Conservation (phyloP, 768 basidiomycete species). For the Pulveroboletus frians region DNA sequence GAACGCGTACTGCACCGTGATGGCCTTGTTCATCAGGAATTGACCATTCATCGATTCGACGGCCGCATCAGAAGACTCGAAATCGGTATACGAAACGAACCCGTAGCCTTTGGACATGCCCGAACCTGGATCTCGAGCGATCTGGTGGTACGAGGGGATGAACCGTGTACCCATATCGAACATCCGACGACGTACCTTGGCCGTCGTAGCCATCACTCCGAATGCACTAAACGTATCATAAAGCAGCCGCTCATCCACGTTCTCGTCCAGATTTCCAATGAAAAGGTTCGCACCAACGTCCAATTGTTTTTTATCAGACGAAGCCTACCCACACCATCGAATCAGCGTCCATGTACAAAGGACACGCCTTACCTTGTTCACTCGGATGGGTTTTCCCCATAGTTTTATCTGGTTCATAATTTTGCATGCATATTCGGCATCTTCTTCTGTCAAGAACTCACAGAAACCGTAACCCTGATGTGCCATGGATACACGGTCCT, state of each 20-base stretch:
- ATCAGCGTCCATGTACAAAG: not conserved
- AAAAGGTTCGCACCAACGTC: slow-evolving; percentile 98
- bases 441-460: slow-evolving; percentile 98
- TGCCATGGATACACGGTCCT: slow-evolving; percentile 96
- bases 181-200: slow-evolving; percentile 50
- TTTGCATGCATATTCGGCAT: slow-evolving; percentile 99
- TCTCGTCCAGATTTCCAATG: slow-evolving; percentile 91
- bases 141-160: slow-evolving; percentile 41
- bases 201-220: slow-evolving; percentile 86
- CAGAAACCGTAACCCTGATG: slow-evolving; percentile 99
- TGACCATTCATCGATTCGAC: slow-evolving; percentile 96
- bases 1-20: slow-evolving; percentile 96
- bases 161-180: not conserved
- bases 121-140: slow-evolving; percentile 80
- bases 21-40: slow-evolving; percentile 97
- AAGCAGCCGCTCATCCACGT: slow-evolving; percentile 86
- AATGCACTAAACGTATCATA: slow-evolving; percentile 97
- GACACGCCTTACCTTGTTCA: slow-evolving; percentile 81
- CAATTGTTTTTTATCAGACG: slow-evolving; percentile 95
- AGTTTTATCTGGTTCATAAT: slow-evolving; percentile 99
- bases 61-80: slow-evolving; percentile 94
- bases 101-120: slow-evolving; percentile 95
- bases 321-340: slow-evolving; percentile 55
- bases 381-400: slow-evolving; percentile 97
- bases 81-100: slow-evolving; percentile 96